Conservation (phyloP, 2,329 filamentous ascomycete species). For the Ophiocordyceps camponoti-rufipedis region DNA sequence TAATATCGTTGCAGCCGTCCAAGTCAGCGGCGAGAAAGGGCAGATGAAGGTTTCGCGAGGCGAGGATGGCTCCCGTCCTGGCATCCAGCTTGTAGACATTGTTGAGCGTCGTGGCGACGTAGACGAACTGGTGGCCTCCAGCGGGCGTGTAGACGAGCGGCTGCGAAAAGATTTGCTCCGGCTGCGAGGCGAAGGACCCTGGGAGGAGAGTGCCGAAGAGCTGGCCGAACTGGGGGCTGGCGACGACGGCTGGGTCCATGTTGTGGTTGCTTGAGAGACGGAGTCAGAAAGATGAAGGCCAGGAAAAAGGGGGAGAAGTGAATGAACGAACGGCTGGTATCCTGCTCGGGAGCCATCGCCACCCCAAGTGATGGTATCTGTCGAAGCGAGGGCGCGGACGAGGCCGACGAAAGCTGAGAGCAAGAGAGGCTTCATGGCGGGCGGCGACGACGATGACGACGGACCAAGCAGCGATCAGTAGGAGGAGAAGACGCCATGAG, state of each 20-base stretch:
- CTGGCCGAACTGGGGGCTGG: constrained; percentile 33
- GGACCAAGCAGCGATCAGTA: background rate
- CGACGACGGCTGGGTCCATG: constrained; percentile 41
- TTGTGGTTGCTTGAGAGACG: constrained; percentile 31
- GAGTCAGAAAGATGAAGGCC: background rate
- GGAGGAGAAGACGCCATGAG: background rate
- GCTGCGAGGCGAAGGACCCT: constrained; percentile 27
- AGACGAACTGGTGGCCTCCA: constrained; percentile 31
- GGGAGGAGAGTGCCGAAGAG: constrained; percentile 33
- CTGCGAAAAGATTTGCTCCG: constrained; percentile 34
- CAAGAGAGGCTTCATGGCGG: constrained; percentile 11
- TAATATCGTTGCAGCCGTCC: constrained; percentile 36
- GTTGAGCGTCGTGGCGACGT: constrained; percentile 37
- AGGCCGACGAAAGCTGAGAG: constrained; percentile 15
- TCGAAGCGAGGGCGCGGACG: constrained; percentile 19
- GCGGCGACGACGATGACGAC: background rate
- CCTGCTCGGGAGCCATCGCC: constrained; percentile 35
- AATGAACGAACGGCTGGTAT: constrained; percentile 28
- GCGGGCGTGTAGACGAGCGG: constrained; percentile 31
- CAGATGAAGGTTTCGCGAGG: constrained; percentile 37
- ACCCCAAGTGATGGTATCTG: constrained; percentile 41
- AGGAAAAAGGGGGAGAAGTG: background rate
- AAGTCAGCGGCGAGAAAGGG: constrained; percentile 48
- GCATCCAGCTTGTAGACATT: constrained; percentile 38
- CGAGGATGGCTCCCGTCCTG: constrained; percentile 32